phyloP scores from a whole-genome alignment of 345 rosid species.

The Zanthoxylum bungeanum region DNA sequence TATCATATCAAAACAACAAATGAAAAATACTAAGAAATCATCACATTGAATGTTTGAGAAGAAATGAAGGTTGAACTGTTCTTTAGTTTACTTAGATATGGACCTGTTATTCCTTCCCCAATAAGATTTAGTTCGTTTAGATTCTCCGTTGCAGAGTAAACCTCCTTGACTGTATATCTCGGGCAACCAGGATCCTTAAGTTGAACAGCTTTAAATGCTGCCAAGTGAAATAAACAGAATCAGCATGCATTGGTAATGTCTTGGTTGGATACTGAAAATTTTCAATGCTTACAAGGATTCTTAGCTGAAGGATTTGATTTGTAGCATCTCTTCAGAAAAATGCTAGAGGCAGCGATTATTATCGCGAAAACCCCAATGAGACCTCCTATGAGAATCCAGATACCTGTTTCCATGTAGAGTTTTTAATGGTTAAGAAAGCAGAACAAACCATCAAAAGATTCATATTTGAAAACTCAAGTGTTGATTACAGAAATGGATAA shows the following conservation, averaged over 20 bases:
- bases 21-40: background rate
- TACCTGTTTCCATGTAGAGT: conserved; percentile 19
- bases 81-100: background rate
- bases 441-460: conserved; percentile 1
- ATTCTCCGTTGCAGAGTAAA: conserved; percentile 37
- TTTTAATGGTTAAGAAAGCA: background rate
- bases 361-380: conserved; percentile 9
- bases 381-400: conserved; percentile 31
- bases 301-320: conserved; percentile 2
- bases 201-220: conserved; percentile 30
- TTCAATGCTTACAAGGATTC: conserved; percentile 17
- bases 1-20: background rate
- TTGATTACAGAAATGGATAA: background rate
- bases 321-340: background rate
- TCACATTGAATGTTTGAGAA: background rate
- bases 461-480: background rate
- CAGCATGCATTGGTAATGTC: background rate
- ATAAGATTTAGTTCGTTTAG: conserved; percentile 37
- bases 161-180: conserved; percentile 25
- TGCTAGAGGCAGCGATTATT: background rate
- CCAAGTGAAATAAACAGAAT: conserved; percentile 2
- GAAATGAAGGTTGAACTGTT: background rate
- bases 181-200: conserved; percentile 31
- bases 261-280: background rate
- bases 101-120: conserved; percentile 58